Conservation (phyloP, 1,139 yeast genomes). For the Wickerhamomyces sp. region DNA sequence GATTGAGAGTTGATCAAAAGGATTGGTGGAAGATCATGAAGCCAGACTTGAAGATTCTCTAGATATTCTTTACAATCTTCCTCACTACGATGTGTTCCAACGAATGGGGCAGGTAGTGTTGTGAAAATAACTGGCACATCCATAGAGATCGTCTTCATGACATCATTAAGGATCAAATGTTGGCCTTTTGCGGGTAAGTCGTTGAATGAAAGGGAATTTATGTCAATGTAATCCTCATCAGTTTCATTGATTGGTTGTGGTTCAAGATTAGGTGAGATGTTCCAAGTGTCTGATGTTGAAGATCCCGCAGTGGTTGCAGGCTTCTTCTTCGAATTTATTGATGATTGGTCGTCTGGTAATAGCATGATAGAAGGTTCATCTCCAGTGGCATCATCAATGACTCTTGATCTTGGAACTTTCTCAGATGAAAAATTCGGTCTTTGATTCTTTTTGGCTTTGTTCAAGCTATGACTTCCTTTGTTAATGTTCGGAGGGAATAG, state of each 20-base stretch:
- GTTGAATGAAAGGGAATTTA: constrained; percentile 56
- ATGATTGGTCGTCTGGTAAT: constrained; percentile 30
- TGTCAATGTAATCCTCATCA: constrained; percentile 25
- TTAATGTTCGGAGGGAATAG: not conserved
- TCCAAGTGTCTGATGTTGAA: not conserved
- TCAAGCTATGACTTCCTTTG: constrained; percentile 3
- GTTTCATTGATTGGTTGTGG: constrained; percentile 7
- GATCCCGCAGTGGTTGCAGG: constrained; percentile 1
- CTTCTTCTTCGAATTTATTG: constrained; percentile 4
- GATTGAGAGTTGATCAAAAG: constrained; percentile 84
- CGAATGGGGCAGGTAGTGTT: constrained; percentile 81
- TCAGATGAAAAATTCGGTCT: constrained; percentile 76
- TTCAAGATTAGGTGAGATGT: constrained; percentile 2
- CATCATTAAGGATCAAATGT: constrained; percentile 78
- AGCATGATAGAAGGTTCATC: constrained; percentile 54
- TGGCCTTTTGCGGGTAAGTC: constrained; percentile 90
- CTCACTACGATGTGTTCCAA: constrained; percentile 72
- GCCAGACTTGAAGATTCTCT: constrained; percentile 73
- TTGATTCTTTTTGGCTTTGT: constrained; percentile 30
- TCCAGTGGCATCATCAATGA: constrained; percentile 65
- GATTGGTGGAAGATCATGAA: constrained; percentile 75
- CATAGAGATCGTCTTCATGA: constrained; percentile 63
- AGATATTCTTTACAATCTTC: constrained; percentile 71
- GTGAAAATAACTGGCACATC: constrained; percentile 68
- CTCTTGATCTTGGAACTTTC: constrained; percentile 69